These are phyloP conservation scores for Asclepias syriaca DNA, from an alignment of 257 asterid species.

Conservation along the genomic window DNA sequence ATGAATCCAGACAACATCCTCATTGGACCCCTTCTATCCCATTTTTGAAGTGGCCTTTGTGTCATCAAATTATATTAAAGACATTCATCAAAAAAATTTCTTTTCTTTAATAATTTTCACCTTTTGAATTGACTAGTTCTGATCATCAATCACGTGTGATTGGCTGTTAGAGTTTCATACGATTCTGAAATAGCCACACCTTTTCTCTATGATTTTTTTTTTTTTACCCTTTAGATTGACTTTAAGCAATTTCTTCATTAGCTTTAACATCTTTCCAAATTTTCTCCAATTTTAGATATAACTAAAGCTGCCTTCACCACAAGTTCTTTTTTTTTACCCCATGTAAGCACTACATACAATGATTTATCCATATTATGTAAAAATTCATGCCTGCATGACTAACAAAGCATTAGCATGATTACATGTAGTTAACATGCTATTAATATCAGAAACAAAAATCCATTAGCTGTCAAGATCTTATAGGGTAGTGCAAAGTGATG, in stretches of 20 bases:
- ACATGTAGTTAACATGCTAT: slow-evolving; percentile 10
- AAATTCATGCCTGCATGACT: slow-evolving; percentile 6
- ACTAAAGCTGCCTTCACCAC: slow-evolving; percentile 13
- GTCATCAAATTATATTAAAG: slow-evolving; percentile 40
- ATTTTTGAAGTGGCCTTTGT: slow-evolving; percentile 44
- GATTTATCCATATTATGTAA: neutral
- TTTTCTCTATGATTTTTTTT: slow-evolving; percentile 7
- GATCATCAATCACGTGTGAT: slow-evolving; percentile 37
- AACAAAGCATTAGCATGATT: neutral
- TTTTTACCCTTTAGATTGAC: slow-evolving; percentile 23
- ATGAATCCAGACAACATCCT: neutral
- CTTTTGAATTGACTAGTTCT: slow-evolving; percentile 43
- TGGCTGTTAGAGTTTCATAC: slow-evolving; percentile 22
- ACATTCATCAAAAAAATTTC: slow-evolving; percentile 22
- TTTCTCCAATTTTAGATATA: slow-evolving; percentile 10
- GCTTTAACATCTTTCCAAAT: slow-evolving; percentile 10
- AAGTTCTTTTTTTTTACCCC: slow-evolving; percentile 1
- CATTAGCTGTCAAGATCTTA: neutral
- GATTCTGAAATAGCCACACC: slow-evolving; percentile 24
- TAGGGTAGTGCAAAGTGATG: neutral
- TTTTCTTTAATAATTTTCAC: slow-evolving; percentile 25
- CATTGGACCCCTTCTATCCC: slow-evolving; percentile 53
- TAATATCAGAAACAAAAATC: slow-evolving; percentile 1
- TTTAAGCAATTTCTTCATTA: slow-evolving; percentile 12
- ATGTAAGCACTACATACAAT: slow-evolving; percentile 10